Percentiles rank a stretch among this genome's conserved stretches.
phyloP scores from a whole-genome alignment of 345 rosid species.

The Mallotus nudiflorus region DNA sequence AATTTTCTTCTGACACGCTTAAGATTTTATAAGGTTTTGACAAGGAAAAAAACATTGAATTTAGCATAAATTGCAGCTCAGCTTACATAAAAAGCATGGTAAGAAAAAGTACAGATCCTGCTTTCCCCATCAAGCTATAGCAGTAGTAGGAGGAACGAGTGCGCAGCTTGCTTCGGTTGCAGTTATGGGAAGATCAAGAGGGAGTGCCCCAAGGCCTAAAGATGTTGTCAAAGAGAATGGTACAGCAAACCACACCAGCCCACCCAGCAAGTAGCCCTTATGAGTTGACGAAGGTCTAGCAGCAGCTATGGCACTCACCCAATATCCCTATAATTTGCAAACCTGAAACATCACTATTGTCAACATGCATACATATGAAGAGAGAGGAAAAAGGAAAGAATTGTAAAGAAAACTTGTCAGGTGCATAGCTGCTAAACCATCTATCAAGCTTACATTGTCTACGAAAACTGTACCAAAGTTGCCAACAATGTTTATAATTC shows the following conservation, averaged over 20 bases:
- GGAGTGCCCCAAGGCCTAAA: conserved; percentile 91
- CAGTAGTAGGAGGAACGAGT: conserved; percentile 90
- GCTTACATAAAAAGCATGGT: conserved; percentile 97
- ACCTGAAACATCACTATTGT: not conserved
- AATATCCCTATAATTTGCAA: conserved; percentile 60
- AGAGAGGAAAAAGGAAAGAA: not conserved
- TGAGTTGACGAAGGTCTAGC: conserved; percentile 93
- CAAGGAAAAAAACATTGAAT: not conserved
- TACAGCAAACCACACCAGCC: conserved; percentile 93
- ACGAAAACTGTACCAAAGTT: conserved; percentile 92
- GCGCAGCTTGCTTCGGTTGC: conserved; percentile 72
- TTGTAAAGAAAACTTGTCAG: not conserved
- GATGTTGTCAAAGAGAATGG: conserved; percentile 92
- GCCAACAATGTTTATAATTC: conserved; percentile 85
- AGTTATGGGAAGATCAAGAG: conserved; percentile 81
- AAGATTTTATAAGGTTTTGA: no score
- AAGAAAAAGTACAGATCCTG: conserved; percentile 83
- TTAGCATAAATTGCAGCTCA: conserved; percentile 1
- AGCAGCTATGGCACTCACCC: conserved; percentile 98
- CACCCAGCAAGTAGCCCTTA: conserved; percentile 87
- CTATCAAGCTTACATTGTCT: conserved; percentile 72
- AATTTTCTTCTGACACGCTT: no score
- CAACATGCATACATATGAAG: not conserved
- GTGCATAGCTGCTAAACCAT: not conserved
- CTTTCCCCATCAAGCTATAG: conserved; percentile 92